Conservation (phyloP, 2,329 filamentous ascomycete species). For the Ophiostoma sp. region DNA sequence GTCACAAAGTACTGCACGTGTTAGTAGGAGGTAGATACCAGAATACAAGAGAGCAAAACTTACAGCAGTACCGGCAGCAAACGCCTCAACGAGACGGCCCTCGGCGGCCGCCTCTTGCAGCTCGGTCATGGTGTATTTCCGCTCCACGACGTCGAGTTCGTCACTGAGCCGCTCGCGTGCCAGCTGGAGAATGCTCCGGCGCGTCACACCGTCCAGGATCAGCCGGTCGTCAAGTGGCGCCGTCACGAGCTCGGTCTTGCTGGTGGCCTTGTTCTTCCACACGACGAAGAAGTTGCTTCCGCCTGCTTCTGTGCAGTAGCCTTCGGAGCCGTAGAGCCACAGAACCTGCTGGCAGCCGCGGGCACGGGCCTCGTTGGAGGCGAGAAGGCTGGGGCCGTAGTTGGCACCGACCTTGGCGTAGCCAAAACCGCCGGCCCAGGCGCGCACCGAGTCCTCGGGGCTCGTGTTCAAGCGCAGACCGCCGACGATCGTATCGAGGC, state of each 20-base stretch:
- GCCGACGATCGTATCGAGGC: conserved; percentile 46
- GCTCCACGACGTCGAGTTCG: conserved; percentile 68
- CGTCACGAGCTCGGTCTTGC: conserved; percentile 66
- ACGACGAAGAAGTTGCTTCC: conserved; percentile 89
- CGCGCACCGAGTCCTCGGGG: conserved; percentile 75
- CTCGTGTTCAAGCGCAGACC: conserved; percentile 73
- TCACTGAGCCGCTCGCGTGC: conserved; percentile 56
- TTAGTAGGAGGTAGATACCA: not conserved
- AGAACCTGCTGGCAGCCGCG: conserved; percentile 82
- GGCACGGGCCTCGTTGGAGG: conserved; percentile 66
- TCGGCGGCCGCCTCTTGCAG: conserved; percentile 66
- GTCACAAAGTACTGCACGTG: conserved; percentile 59
- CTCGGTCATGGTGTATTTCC: conserved; percentile 75
- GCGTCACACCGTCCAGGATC: conserved; percentile 84
- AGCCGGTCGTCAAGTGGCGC: conserved; percentile 76
- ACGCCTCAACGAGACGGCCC: conserved; percentile 74
- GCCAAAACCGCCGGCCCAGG: conserved; percentile 90
- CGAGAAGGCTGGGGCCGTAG: conserved; percentile 78
- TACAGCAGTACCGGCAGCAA: conserved; percentile 81
- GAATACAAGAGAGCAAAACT: conserved; percentile 41
- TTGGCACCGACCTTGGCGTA: conserved; percentile 91
- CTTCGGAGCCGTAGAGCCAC: conserved; percentile 80
- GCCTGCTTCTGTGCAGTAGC: conserved; percentile 81
- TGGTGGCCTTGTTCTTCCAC: conserved; percentile 62
- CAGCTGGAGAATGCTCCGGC: conserved; percentile 71